Evolutionary conservation across 2,329 filamentous ascomycete species (phyloP).

Genomic region (Cladobotryum mycophilum): DNA sequence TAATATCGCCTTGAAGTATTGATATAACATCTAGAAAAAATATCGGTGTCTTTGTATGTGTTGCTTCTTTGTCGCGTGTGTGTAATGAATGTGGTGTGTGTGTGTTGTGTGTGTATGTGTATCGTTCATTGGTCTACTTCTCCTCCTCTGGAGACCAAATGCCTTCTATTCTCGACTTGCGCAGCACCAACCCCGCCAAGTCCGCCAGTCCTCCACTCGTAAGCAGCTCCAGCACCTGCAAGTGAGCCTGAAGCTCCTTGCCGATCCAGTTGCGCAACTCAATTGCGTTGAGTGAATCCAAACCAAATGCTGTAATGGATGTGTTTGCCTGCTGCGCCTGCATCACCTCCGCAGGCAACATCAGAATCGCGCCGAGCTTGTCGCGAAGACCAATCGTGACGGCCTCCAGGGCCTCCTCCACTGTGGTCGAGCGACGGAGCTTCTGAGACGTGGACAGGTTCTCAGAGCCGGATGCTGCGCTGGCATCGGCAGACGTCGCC

Average conservation of each 20-base stretch:
- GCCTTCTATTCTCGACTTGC: conserved; percentile 20
- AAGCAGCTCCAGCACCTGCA: conserved; percentile 51
- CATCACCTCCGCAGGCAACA: conserved; percentile 20
- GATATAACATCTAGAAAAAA: no score
- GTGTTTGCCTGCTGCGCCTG: conserved; percentile 14
- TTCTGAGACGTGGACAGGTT: conserved; percentile 15
- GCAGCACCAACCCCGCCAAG: conserved; percentile 19
- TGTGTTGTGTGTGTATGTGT: neutral
- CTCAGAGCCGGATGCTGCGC: conserved; percentile 3
- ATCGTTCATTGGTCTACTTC: neutral
- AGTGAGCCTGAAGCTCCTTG: conserved; percentile 33
- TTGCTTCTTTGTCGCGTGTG: no score
- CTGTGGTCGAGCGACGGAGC: conserved; percentile 9
- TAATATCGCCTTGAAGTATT: no score
- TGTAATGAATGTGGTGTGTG: neutral
- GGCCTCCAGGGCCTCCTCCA: conserved; percentile 21
- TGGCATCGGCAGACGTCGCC: conserved; percentile 15
- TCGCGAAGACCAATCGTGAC: conserved; percentile 18
- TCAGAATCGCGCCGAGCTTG: conserved; percentile 31
- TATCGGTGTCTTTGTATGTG: no score
- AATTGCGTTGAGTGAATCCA: conserved; percentile 45
- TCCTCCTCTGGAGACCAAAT: conserved; percentile 9
- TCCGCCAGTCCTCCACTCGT: conserved; percentile 37
- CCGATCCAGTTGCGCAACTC: conserved; percentile 47
- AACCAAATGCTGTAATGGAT: conserved; percentile 22